Evolutionary conservation across 805 yeast genomes (phyloP).

Genomic region (Pichia ethanolica): DNA sequence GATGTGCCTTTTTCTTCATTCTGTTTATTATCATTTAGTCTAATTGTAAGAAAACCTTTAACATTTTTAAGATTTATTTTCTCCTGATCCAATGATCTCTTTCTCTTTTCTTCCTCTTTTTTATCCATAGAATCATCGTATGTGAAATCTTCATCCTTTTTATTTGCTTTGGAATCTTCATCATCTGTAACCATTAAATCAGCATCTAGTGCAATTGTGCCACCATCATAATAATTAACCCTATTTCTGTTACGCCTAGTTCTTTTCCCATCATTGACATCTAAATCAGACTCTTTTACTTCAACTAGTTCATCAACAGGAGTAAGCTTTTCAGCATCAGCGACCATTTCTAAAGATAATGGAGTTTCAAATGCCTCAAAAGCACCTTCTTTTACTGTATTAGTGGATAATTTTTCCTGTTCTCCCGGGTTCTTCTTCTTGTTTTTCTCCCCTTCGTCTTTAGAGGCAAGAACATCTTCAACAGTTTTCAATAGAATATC

Average conservation of each 20-base stretch:
- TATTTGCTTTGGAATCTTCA: not conserved
- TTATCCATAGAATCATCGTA: not conserved
- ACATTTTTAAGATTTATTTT: no score
- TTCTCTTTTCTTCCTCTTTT: not conserved
- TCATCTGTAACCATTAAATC: not conserved
- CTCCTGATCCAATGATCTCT: not conserved
- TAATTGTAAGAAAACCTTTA: no score
- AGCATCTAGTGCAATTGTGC: not conserved
- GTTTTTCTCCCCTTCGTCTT: slow-evolving; percentile 1
- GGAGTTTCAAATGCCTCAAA: slow-evolving; percentile 11
- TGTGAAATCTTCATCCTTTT: not conserved
- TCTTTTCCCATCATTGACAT: not conserved
- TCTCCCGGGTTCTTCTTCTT: not conserved
- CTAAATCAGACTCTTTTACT: not conserved
- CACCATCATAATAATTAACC: slow-evolving; percentile 10
- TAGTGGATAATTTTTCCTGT: not conserved
- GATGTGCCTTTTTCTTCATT: no score
- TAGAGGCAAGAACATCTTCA: slow-evolving; percentile 19
- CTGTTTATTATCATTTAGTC: no score
- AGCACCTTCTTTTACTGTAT: not conserved
- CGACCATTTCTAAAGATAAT: not conserved
- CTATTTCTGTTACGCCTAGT: slow-evolving; percentile 6
- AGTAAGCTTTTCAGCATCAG: slow-evolving; percentile 4
- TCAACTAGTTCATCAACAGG: not conserved
- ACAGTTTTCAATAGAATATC: slow-evolving; percentile 47